phyloP scores from a whole-genome alignment of 202 grass and related monocot genomes.

The Panicum virgatum region DNA sequence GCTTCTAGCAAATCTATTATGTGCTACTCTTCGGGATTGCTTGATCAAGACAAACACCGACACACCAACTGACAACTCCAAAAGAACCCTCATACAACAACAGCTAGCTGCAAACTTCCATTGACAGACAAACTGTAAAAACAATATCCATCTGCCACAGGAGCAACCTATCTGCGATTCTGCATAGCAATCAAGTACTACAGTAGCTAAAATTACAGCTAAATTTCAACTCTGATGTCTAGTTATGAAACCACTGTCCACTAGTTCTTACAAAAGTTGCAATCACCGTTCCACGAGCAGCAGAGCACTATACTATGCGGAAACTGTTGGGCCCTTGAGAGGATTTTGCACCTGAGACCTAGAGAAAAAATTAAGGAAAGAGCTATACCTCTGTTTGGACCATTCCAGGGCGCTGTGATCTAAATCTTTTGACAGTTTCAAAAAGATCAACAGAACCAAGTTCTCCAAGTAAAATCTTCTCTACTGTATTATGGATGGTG shows the following conservation, averaged over 20 bases:
- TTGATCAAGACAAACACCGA: neutral
- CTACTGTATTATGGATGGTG: constrained; percentile 80
- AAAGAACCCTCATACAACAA: too few species aligned
- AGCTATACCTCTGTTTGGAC: constrained; percentile 81
- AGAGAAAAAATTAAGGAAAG: neutral
- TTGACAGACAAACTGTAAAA: neutral
- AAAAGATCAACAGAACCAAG: constrained; percentile 49
- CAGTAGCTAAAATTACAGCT: neutral
- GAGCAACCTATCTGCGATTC: too few species aligned
- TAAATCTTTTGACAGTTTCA: constrained; percentile 69
- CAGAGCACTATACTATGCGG: neutral
- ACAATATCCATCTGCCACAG: neutral
- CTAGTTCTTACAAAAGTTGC: neutral
- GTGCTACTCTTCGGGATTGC: neutral
- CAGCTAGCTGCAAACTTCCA: neutral
- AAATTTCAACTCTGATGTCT: neutral
- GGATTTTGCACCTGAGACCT: neutral
- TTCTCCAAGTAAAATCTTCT: constrained; percentile 78
- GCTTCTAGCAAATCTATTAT: neutral
- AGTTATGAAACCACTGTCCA: neutral
- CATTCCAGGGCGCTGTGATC: constrained; percentile 71
- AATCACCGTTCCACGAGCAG: neutral
- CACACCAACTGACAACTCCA: too few species aligned
- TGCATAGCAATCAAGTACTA: neutral
- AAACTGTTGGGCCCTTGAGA: neutral